phyloP scores from a whole-genome alignment of 2,329 filamentous ascomycete species.

The Fusarium mundagurra region DNA sequence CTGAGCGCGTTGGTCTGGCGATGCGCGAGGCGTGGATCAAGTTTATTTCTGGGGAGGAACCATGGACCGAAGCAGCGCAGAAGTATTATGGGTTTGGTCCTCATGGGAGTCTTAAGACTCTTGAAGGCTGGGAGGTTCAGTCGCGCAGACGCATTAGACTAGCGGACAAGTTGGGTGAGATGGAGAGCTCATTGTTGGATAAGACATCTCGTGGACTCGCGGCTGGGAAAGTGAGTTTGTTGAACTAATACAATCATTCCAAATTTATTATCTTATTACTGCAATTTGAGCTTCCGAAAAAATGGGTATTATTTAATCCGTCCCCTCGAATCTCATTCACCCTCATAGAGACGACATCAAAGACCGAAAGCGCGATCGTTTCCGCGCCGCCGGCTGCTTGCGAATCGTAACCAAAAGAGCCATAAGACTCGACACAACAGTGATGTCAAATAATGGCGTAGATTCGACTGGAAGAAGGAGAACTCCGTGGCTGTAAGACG shows the following conservation, averaged over 20 bases:
- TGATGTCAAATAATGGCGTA: background rate
- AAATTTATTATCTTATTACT: fast-evolving
- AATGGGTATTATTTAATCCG: background rate
- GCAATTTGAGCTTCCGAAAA: background rate
- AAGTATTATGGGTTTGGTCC: conserved; percentile 49
- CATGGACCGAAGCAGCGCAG: conserved; percentile 44
- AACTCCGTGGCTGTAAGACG: background rate
- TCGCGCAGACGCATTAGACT: conserved; percentile 23
- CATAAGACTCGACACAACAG: background rate
- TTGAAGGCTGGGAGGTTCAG: conserved; percentile 36
- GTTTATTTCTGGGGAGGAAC: conserved; percentile 49
- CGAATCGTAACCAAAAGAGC: background rate
- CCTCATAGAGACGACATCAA: background rate
- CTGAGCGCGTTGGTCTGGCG: conserved; percentile 46
- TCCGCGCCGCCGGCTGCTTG: background rate
- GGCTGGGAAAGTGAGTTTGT: conserved; percentile 54
- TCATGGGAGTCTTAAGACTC: conserved; percentile 48
- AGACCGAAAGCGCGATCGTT: background rate
- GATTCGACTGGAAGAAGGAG: background rate
- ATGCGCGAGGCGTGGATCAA: conserved; percentile 54
- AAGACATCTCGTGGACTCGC: conserved; percentile 16
- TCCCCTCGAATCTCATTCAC: fast-evolving
- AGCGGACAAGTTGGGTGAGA: background rate
- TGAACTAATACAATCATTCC: conserved; percentile 36
- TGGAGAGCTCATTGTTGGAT: conserved; percentile 45